phyloP scores from a whole-genome alignment of 345 rosid species.

The Crucihimalaya himalaica region DNA sequence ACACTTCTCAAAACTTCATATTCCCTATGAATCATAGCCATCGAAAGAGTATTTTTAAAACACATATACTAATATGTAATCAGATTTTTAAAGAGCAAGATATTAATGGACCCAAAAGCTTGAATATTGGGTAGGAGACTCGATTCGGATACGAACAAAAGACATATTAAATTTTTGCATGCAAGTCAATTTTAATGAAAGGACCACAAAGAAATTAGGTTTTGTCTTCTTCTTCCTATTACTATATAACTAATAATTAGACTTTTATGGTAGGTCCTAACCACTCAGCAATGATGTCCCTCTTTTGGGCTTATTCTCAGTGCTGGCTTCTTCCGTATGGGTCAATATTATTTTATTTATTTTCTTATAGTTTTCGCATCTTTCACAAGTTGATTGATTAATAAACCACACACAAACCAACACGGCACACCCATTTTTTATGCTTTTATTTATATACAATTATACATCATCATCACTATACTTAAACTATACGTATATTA shows the following conservation, averaged over 20 bases:
- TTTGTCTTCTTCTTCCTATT: constrained; percentile 23
- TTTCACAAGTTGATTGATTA: constrained; percentile 31
- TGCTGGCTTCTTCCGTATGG: constrained; percentile 34
- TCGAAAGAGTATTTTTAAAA: background rate
- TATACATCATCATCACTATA: background rate
- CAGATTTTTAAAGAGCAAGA: constrained; percentile 1
- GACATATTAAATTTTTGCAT: constrained; percentile 28
- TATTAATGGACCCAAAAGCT: constrained; percentile 21
- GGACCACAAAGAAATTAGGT: constrained; percentile 39
- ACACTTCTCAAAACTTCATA: background rate
- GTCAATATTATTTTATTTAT: constrained; percentile 21
- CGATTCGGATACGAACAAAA: constrained; percentile 28
- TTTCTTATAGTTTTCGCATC: constrained; percentile 16
- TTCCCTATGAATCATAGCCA: background rate
- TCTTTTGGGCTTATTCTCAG: constrained; percentile 38
- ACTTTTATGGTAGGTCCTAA: constrained; percentile 25
- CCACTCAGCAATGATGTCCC: constrained; percentile 27
- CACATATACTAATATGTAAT: constrained; percentile 6
- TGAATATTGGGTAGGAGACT: constrained; percentile 30
- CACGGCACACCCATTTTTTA: constrained; percentile 17
- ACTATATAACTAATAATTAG: background rate
- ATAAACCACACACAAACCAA: constrained; percentile 30
- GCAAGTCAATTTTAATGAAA: constrained; percentile 29
- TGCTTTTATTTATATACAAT: background rate
- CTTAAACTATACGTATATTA: constrained; percentile 9